These are phyloP conservation scores for Suhomyces bokatorum DNA, from an alignment of 1,139 yeast genomes.

Conservation along the genomic window DNA sequence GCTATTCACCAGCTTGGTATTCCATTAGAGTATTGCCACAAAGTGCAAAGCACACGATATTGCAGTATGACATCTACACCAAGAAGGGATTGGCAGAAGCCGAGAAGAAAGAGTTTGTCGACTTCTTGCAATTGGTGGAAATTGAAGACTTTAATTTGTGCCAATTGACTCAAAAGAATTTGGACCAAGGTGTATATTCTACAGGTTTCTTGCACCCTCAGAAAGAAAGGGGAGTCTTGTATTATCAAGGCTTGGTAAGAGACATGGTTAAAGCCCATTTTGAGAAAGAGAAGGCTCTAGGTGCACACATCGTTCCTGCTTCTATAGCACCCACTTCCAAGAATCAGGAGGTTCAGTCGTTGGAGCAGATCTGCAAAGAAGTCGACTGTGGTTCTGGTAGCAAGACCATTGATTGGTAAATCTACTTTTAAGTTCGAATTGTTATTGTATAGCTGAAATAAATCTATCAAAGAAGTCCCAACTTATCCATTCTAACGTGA, in stretches of 20 bases:
- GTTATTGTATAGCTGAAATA: not conserved
- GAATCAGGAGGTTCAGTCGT: constrained; percentile 47
- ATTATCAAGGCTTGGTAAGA: constrained; percentile 55
- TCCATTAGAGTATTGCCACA: constrained; percentile 59
- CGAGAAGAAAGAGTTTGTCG: constrained; percentile 59
- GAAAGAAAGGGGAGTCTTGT: constrained; percentile 59
- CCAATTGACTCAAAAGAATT: constrained; percentile 57
- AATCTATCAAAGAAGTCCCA: constrained; percentile 42
- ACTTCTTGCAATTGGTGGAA: constrained; percentile 61
- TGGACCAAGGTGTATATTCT: constrained; percentile 58
- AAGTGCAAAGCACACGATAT: constrained; percentile 51
- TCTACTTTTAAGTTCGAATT: not conserved
- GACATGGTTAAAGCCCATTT: constrained; percentile 60
- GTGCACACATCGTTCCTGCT: constrained; percentile 54
- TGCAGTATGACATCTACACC: constrained; percentile 61
- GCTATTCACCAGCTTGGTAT: constrained; percentile 69
- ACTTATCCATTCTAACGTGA: constrained; percentile 83
- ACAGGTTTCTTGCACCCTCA: constrained; percentile 60
- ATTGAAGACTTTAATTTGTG: constrained; percentile 60
- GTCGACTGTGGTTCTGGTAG: constrained; percentile 38
- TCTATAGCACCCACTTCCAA: constrained; percentile 37
- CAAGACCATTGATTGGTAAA: constrained; percentile 2
- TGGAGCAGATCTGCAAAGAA: constrained; percentile 50
- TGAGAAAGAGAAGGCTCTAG: constrained; percentile 44
- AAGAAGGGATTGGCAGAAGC: constrained; percentile 56